Evolutionary conservation across 2,329 filamentous ascomycete genomes (phyloP), one percentile per base, ranked within the genome.

Genomic region (Neonectria neomacrospora): DNA sequence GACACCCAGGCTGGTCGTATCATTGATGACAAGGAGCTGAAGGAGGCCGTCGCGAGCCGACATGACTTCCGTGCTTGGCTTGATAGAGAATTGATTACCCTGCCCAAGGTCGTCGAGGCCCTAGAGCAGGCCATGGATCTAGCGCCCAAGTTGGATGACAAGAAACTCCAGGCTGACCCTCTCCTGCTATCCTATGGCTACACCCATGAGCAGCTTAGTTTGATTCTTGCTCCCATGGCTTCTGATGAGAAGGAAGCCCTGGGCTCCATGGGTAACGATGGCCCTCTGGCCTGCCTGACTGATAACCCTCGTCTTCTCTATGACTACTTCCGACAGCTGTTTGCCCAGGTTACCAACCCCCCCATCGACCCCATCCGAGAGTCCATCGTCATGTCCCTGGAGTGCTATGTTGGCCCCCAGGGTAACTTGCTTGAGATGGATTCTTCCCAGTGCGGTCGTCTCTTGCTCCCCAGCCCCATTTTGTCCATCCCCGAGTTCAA

Each of bases 201-300:
- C 80, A 96, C 95, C 7, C 91, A 97, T 66, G 95, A 98, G 83
- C 95, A 98, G 80, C 91, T 98, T 78, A 95, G 91, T 78, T 82
- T 98, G 76, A 85, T 98, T 39, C 88, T 98, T 55, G 95, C 91
- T 18, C 95, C 95, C 10, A 98, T 98, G 95, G 95, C 94, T 62
- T 94, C 94, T 23, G 95, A 98, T 75, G 97, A 96, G 64, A 98
- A 98, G 82, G 95, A 98, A 80, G 95, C 95, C 45, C 86, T 98
- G 57, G 95, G 95, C 42, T 98, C 95, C 63, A 98, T 98, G 95
- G 95, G 95, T 73, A 98, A 98, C 76, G 95, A 98, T 83, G 93
- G 92, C 47, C 95, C 95, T 45, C 84, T 98, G 67, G 95, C 95
- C 56, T 97, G 94, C 79, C 85, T 98, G 76, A 92, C 95, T n/a